Evolutionary conservation across 164 flowering plant genomes (phyloP), one percentile per base, ranked within the genome.

Genomic region (Amborella trichopoda): DNA sequence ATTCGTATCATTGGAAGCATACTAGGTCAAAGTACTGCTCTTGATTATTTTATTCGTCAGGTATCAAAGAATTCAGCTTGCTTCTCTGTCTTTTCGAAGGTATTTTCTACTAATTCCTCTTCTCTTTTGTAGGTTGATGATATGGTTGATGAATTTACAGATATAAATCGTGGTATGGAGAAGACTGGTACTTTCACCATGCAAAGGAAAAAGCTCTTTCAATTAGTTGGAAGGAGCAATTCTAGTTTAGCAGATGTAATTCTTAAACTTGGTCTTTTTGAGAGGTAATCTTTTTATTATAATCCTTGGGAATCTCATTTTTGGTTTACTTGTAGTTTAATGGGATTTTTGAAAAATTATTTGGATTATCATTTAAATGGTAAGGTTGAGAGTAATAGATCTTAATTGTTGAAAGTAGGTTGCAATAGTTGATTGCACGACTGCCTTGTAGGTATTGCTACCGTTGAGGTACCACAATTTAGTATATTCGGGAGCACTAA

Each of bases 11-110:
- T 86, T 45, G 83, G 83, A 53, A 82, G 83, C 38, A 88, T 86
- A 14, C 95, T 86, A 56, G 91, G 91, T n/a, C 95, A 86, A 70
- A 86, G 95, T 52, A 76, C 82, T 53, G 95, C 91, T 38, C 64
- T 86, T 48, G 95, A 86, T 56, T 74, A 82, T 62, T 86, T 76
- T 68, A 88, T 86, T 52, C 80, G 88, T 13, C 95, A 85, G 95
- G 95, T 85, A 66, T 19, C 22, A 33, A 28, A 3, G 3, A 25
- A 48, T 21, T 1, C 25, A 42, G 21, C 23, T 23, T 11, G 5
- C 26, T 28, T 18, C 9, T 16, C 18, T n/a, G 6, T 20, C 21
- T 21, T 28, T 46, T 25, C 40, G 12, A 4, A 39, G 10, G 32
- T 27, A 55, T 48, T 27, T 16, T n/a, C n/a, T n/a, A n/a, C n/a